Evolutionary conservation across 352 stramenopile species (phyloP).

Genomic region (Phytophthora meadii): DNA sequence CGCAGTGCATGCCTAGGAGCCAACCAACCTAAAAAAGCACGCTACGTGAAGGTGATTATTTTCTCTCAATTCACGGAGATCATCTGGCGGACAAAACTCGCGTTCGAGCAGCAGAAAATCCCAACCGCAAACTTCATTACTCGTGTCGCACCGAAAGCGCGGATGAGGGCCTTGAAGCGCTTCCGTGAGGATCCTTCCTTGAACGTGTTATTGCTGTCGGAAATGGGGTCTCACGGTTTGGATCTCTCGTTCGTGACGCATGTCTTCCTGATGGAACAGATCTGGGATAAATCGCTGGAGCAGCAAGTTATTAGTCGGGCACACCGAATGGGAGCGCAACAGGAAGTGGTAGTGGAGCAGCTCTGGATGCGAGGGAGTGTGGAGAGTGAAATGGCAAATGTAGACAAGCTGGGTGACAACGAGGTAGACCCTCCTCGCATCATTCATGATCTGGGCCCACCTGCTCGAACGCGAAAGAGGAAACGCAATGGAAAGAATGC

Average conservation of each 20-base stretch:
- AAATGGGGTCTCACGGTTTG: slow-evolving; percentile 94
- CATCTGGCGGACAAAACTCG: slow-evolving; percentile 68
- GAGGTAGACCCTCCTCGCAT: slow-evolving; percentile 8
- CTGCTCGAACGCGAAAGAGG: slow-evolving; percentile 22
- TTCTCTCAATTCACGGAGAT: slow-evolving; percentile 79
- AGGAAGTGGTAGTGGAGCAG: slow-evolving; percentile 92
- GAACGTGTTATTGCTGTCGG: slow-evolving; percentile 93
- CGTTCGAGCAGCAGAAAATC: slow-evolving; percentile 64
- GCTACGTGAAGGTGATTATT: slow-evolving; percentile 68
- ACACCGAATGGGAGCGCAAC: slow-evolving; percentile 94
- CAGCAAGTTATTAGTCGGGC: slow-evolving; percentile 95
- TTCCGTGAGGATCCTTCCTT: slow-evolving; percentile 62
- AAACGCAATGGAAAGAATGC: slow-evolving; percentile 3
- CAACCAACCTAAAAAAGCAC: slow-evolving; percentile 9
- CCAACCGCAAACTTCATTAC: slow-evolving; percentile 60
- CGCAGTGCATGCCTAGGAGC: not conserved
- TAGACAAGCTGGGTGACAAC: slow-evolving; percentile 34
- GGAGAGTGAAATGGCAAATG: slow-evolving; percentile 69
- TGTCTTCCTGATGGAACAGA: slow-evolving; percentile 96
- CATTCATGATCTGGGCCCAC: slow-evolving; percentile 15
- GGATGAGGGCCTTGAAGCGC: slow-evolving; percentile 48
- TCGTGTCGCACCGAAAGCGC: slow-evolving; percentile 30
- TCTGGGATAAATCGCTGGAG: slow-evolving; percentile 95
- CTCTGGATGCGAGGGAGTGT: slow-evolving; percentile 83
- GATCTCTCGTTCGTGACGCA: slow-evolving; percentile 98